Evolutionary conservation across 164 flowering plant genomes (phyloP), one percentile per base, ranked within the genome.

Genomic region (Magnolia changhungtana): DNA sequence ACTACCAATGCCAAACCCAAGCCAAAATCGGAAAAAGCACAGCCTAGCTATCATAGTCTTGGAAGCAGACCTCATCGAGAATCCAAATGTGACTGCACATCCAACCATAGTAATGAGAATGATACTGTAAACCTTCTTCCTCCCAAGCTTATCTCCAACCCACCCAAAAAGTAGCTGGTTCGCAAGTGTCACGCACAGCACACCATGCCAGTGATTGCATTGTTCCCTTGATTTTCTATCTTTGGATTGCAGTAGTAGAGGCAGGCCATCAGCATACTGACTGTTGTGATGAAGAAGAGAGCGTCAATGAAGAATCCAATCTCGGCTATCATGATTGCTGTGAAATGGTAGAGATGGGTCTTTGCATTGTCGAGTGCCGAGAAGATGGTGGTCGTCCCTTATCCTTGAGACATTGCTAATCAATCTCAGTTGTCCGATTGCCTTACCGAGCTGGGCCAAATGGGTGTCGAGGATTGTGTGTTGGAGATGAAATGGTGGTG

Each of bases 251-350:
- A 78, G 82, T 82, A 89, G 55, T 88, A 89, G 13, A 89, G 75
- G 20, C 92, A 89, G 75, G 73, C 90, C 3, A 88, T 24, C 23
- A 89, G 85, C 59, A 88, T 88, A 0, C 89, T 77, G 55, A 89
- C 80, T 31, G 87, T 76, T 66, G 90, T 72, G 80, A 89, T 88
- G 81, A 87, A 88, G 63, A 89, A 89, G 14, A 89, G 87, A 31
- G 92, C 92, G 49, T 89, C 92, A 45, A 90, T 87, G 85, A 89
- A 89, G 80, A 89, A 89, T 45, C 92, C 90, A 88, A 87, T 87
- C 0, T 90, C 89, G 65, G 90, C 88, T 27, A 87, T 87, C 27
- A 87, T 78, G 19, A 87, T 85, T 14, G 88, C 87, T 24, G 80
- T 86, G 71, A 87, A 80, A 69, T 89, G 92, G 82, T 87, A 89